Evolutionary conservation across 371 early-diverging fungal genomes (phyloP).

Genomic region (Actinomortierella wolfii): DNA sequence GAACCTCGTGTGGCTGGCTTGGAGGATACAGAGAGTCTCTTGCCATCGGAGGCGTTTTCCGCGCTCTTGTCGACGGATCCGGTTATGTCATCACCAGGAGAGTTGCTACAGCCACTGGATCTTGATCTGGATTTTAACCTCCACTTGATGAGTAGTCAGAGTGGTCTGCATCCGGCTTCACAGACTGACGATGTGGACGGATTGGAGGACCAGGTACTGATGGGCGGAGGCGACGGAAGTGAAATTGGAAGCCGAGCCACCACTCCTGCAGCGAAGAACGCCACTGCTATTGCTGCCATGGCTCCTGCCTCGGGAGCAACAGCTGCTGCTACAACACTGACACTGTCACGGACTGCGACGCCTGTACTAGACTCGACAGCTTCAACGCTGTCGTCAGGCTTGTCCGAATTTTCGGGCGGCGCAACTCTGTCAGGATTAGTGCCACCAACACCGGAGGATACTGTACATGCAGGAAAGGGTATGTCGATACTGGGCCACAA

Average conservation of each 20-base stretch:
- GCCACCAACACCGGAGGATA: conserved; percentile 5
- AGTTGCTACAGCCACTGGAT: conserved; percentile 22
- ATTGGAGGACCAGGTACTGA: too few species aligned
- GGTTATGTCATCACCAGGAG: conserved; percentile 29
- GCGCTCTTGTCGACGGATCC: conserved; percentile 28
- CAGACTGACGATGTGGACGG: too few species aligned
- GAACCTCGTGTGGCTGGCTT: too few species aligned
- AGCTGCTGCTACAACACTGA: not conserved
- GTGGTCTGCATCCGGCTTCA: too few species aligned
- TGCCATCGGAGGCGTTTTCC: conserved; percentile 8
- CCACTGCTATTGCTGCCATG: conserved; percentile 24
- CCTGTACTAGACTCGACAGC: conserved; percentile 25
- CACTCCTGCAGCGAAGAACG: conserved; percentile 4
- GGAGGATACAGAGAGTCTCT: not conserved
- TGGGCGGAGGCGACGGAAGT: too few species aligned
- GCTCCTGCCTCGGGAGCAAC: conserved; percentile 7
- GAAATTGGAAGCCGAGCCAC: too few species aligned
- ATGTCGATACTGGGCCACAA: too few species aligned
- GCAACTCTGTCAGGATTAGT: too few species aligned
- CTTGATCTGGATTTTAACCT: conserved; percentile 23
- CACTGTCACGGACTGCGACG: conserved; percentile 14
- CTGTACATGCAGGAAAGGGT: too few species aligned
- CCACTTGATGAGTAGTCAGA: too few species aligned
- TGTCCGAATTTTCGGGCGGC: too few species aligned
- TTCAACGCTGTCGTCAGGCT: conserved; percentile 14